Base-by-base conservation (phyloP, 129 eudicot species). In the Helichrysum umbraculigerum region DNA sequence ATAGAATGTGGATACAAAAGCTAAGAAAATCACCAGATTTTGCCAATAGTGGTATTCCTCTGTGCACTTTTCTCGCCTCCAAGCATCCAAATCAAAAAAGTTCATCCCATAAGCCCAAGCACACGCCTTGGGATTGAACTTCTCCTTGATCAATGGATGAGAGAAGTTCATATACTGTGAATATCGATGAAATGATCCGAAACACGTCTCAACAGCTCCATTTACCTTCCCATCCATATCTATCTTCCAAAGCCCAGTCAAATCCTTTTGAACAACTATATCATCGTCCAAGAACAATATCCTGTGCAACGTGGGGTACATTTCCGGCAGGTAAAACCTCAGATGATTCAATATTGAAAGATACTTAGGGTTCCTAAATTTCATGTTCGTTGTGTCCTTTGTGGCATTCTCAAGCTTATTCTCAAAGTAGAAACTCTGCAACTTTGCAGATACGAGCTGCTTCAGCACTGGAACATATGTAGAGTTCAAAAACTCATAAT, bases 31-130 rank as follows among this genome's bases (percentile, higher is more conserved):
- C 89, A 89, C 96, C 90, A 85, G 80, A 79, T 78, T 89, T 84
- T 89, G 96, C 96, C 96, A 89, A 82, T 88, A 91, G 71, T 91
- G 97, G 75, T 91, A 91, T 71, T 88, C 87, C 54, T 88, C 97
- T 5, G 96, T 89, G 82, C 91, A 85, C 78, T 87, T 85, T 73
- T 87, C 96, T 78, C 81, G 87, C 83, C 96, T 87, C 96, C 96
- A 89, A 50, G 96, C 96, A 87, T 89, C 91, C 86, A 89, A 77
- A 77, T 89, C 96, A 74, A 89, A 89, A 82, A 89, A 89, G 65
- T 89, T 89, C 96, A 89, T 89, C 67, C 96, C 96, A 83, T 89
- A 89, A 72, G 96, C 96, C 96, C 96, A 89, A 3, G 91, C 96
- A 73, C 96, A 89, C 2, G 96, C 92, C 70, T 89, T 89, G 3